Evolutionary conservation across 768 basidiomycete species (phyloP).

Genomic region (Bullera alba): DNA sequence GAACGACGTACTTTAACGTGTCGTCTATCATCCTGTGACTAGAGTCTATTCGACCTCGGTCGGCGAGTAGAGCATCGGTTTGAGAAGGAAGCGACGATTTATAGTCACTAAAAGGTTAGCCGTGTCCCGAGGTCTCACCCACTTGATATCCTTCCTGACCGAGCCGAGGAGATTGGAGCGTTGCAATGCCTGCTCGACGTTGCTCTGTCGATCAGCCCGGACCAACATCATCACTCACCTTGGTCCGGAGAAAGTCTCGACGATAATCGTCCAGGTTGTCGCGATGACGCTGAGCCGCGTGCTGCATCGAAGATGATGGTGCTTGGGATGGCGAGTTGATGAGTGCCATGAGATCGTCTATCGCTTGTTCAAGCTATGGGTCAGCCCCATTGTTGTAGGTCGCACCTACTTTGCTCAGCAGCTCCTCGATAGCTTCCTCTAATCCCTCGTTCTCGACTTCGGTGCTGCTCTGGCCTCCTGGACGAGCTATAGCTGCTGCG

Average conservation of each 20-base stretch:
- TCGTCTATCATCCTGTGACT: slow-evolving; percentile 93
- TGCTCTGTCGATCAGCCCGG: slow-evolving; percentile 55
- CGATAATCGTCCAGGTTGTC: slow-evolving; percentile 84
- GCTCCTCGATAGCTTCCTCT: slow-evolving; percentile 76
- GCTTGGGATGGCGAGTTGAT: slow-evolving; percentile 59
- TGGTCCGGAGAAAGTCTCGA: slow-evolving; percentile 76
- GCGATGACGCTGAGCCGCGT: slow-evolving; percentile 81
- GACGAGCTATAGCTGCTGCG: slow-evolving; percentile 53
- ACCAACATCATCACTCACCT: slow-evolving; percentile 52
- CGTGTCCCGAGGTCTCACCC: slow-evolving; percentile 33
- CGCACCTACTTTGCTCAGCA: slow-evolving; percentile 67
- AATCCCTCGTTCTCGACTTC: too few species aligned
- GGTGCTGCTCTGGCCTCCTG: too few species aligned
- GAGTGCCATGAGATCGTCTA: slow-evolving; percentile 66
- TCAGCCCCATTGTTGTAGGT: not conserved
- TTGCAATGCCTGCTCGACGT: slow-evolving; percentile 73
- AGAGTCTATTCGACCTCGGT: slow-evolving; percentile 81
- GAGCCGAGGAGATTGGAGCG: slow-evolving; percentile 80
- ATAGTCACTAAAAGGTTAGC: slow-evolving; percentile 55
- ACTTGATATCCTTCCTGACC: slow-evolving; percentile 96
- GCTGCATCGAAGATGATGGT: slow-evolving; percentile 74
- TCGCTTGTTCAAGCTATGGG: slow-evolving; percentile 74
- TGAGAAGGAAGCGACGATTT: slow-evolving; percentile 57
- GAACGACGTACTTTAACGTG: slow-evolving; percentile 64
- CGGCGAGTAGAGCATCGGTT: slow-evolving; percentile 79